Conservation (phyloP, 129 eudicot species). For the Artemisia tridentata region DNA sequence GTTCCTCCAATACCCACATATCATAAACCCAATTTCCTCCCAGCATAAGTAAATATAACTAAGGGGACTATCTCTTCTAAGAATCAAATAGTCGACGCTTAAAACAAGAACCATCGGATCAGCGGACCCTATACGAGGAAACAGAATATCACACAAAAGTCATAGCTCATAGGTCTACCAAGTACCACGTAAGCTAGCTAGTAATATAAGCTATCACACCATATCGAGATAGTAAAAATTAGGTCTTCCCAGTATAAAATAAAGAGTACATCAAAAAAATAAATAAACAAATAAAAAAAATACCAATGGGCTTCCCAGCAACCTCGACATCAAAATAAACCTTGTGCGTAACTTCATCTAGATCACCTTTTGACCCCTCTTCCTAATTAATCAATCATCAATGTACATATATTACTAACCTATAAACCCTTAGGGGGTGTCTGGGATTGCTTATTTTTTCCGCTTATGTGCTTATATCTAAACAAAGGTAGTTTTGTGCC, state of each 20-base stretch:
- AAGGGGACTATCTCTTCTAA: background rate
- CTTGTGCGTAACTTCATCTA: conserved; percentile 68
- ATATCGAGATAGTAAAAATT: too few species aligned
- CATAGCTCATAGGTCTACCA: too few species aligned
- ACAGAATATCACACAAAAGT: too few species aligned
- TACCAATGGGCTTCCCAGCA: conserved; percentile 69
- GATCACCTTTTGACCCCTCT: conserved; percentile 37
- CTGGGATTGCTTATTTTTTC: too few species aligned
- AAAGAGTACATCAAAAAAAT: too few species aligned
- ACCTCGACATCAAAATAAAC: conserved; percentile 85
- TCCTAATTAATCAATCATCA: conserved; percentile 41
- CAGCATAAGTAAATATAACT: background rate
- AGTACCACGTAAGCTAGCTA: too few species aligned
- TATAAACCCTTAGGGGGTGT: background rate
- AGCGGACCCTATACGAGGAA: too few species aligned
- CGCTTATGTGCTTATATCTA: background rate
- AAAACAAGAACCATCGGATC: too few species aligned
- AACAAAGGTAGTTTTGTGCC: background rate
- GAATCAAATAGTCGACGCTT: background rate
- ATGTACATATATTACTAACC: conserved; percentile 13
- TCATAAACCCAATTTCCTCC: background rate
- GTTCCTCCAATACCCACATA: background rate
- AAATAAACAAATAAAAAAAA: background rate
- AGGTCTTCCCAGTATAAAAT: too few species aligned
- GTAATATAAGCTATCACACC: too few species aligned